Evolutionary conservation across 2,329 filamentous ascomycete species (phyloP).

Genomic region (Blastomyces silverae): DNA sequence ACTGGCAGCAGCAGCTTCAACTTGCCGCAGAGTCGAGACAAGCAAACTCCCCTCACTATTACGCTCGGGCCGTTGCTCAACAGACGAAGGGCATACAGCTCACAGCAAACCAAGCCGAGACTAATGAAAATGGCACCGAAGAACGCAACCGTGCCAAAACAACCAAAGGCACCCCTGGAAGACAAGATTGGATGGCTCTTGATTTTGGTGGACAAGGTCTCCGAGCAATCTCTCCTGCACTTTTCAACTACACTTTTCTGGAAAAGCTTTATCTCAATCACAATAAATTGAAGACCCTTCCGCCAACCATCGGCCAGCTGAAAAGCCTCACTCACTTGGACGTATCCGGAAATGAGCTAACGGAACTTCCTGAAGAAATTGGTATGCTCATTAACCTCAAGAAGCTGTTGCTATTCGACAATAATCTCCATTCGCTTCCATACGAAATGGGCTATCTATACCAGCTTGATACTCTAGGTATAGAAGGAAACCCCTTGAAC

Average conservation of each 20-base stretch:
- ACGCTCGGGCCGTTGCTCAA: constrained; percentile 47
- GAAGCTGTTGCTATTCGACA: constrained; percentile 81
- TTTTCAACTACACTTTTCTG: constrained; percentile 85
- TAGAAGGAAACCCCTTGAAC: constrained; percentile 84
- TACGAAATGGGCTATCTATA: constrained; percentile 84
- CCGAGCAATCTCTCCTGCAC: constrained; percentile 66
- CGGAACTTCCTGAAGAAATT: constrained; percentile 76
- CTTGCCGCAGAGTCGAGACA: constrained; percentile 67
- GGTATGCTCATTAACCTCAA: constrained; percentile 95
- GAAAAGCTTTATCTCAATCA: constrained; percentile 89
- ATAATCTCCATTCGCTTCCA: constrained; percentile 73
- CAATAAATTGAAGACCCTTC: constrained; percentile 79
- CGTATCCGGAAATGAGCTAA: constrained; percentile 79
- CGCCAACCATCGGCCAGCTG: constrained; percentile 71
- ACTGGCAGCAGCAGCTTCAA: constrained; percentile 84
- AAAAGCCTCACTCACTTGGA: constrained; percentile 77
- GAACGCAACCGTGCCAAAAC: constrained; percentile 60
- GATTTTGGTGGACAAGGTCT: constrained; percentile 96
- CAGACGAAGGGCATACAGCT: constrained; percentile 43
- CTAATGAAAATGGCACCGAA: constrained; percentile 46
- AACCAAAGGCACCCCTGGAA: constrained; percentile 45
- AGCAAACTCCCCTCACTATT: constrained; percentile 65
- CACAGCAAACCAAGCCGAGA: constrained; percentile 44
- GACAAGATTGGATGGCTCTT: constrained; percentile 85
- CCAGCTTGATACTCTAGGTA: constrained; percentile 78